Evolutionary conservation across 345 rosid genomes (phyloP).

Genomic region (Erodium maritimum): DNA sequence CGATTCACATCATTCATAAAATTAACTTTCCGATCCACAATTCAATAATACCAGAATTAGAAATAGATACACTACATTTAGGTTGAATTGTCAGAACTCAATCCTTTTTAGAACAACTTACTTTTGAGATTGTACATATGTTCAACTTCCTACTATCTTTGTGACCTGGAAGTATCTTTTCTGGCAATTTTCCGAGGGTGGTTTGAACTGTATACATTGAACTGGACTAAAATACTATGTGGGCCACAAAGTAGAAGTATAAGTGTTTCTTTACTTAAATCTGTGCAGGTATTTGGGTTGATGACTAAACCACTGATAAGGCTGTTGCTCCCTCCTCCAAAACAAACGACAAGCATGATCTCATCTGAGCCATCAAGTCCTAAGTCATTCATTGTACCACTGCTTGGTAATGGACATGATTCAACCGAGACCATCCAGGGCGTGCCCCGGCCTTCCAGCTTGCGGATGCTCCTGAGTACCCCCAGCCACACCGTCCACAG

Average conservation of each 20-base stretch:
- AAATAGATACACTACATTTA: no score
- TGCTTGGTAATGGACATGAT: slow-evolving; percentile 32
- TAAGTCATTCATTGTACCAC: slow-evolving; percentile 42
- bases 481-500: slow-evolving; percentile 72
- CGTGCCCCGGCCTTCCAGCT: slow-evolving; percentile 24
- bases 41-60: no score
- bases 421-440: slow-evolving; percentile 13
- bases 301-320: slow-evolving; percentile 74
- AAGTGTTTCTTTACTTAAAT: neutral
- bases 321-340: slow-evolving; percentile 54
- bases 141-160: no score
- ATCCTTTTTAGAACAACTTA: no score
- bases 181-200: no score
- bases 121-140: no score
- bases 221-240: no score
- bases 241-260: neutral
- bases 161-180: no score
- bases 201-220: no score
- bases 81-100: no score
- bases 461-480: slow-evolving; percentile 41
- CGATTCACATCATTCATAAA: no score
- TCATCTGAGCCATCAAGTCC: slow-evolving; percentile 48
- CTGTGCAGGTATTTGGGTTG: slow-evolving; percentile 67
- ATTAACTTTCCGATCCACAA: no score
- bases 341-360: slow-evolving; percentile 29